Evolutionary conservation across 345 rosid species (phyloP), one percentile per base, ranked within the genome.

Genomic region (Clausena lansium): DNA sequence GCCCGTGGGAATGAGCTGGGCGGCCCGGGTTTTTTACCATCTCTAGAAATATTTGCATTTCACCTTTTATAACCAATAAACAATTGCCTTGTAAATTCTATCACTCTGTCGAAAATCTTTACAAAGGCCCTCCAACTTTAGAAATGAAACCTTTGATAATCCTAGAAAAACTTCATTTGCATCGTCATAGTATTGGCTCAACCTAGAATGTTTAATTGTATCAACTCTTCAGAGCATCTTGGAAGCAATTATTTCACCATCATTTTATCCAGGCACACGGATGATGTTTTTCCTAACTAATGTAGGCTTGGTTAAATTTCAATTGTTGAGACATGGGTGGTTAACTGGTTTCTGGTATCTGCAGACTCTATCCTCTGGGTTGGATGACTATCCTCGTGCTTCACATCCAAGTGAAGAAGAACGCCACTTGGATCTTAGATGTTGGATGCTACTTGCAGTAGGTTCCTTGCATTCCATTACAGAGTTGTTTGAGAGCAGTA

Each of bases 371-470:
- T 87, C 94, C 36, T 95, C 99, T 76, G 97, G 99, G 57, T 78
- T 95, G 38, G 99, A 95, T 80, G 97, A 95, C 85, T 92, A 91
- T 85, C 99, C 99, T 4, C 96, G 96, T 73, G 97, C 99, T 75
- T 95, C 98, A 74, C 99, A 93, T 68, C 99, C 99, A 55, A 91
- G 67, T 80, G 93, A 84, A 47, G 95, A 95, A 68, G 99, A 95
- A 82, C 94, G 88, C 33, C 99, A 95, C 83, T 77, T 93, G 80
- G 97, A 95, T 85, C 98, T 95, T 70, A 91, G 98, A 85, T 92
- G 97, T 74, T 95, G 99, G 97, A 93, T 95, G 94, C 91, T 89
- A 83, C 97, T 95, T 74, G 97, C 95, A 6, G 97, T 97, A 70
- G 92, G 90, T 59, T 96, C 94, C 86, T 86, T 96, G 96, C 83